Evolutionary conservation across 2,329 filamentous ascomycete genomes (phyloP).

Genomic region (Scedosporium aurantiacum): DNA sequence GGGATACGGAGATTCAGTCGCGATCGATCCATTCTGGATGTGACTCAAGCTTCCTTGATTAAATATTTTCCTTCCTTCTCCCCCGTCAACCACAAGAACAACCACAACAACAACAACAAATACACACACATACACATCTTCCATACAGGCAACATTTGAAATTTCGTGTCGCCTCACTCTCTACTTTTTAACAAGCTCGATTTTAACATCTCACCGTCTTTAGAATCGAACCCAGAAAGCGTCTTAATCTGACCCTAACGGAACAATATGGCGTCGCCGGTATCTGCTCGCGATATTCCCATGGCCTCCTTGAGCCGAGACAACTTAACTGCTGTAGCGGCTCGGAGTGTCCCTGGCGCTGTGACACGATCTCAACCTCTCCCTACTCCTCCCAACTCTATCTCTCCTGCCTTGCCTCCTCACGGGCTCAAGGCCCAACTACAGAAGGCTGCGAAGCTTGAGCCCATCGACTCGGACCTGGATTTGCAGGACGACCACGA

Average conservation of each 20-base stretch:
- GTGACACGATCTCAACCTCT: conserved; percentile 54
- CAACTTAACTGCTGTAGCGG: conserved; percentile 64
- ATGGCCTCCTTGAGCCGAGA: conserved; percentile 51
- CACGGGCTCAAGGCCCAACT: conserved; percentile 65
- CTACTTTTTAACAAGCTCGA: neutral
- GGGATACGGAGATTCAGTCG: neutral
- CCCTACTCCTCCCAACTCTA: conserved; percentile 88
- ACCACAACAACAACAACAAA: too few relatives aligned
- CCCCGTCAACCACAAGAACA: neutral
- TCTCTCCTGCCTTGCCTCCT: conserved; percentile 77
- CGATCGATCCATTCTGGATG: too few relatives aligned
- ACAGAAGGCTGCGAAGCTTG: conserved; percentile 42
- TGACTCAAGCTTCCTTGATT: neutral
- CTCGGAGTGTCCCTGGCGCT: conserved; percentile 48
- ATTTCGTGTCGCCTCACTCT: neutral
- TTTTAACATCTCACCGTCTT: neutral
- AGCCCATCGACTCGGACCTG: conserved; percentile 72
- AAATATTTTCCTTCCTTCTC: neutral
- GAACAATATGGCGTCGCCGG: conserved; percentile 52
- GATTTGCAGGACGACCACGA: conserved; percentile 58
- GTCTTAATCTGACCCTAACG: conserved; percentile 7
- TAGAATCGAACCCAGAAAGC: conserved; percentile 3
- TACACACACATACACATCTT: neutral
- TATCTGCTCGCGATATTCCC: conserved; percentile 56
- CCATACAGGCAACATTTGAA: neutral